Evolutionary conservation across 208 protist species (phyloP), one percentile per base, ranked within the genome.

Genomic region (Leishmania martiniquensis): DNA sequence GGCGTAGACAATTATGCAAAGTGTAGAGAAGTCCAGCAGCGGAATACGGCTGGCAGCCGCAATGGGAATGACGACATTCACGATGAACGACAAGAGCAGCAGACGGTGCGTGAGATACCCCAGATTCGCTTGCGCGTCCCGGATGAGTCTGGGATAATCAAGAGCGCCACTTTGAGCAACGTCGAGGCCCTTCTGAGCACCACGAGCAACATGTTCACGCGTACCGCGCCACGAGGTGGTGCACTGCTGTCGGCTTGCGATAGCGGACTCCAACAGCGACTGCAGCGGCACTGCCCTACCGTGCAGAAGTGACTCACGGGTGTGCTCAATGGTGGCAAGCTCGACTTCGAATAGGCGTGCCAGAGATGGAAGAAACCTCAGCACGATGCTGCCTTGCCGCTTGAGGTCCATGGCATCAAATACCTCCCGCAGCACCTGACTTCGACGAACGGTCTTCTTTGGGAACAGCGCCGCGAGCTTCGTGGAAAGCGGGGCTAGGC

Each of bases 381-480:
- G 72, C 49, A 71, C 45, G 67, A 96, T 79, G 3, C 75, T 37
- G 44, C 87, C 85, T 25, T 73, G 76, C 52, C 80, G 75, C 37
- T 91, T 83, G 10, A 91, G n/a, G 72, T 96, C 91, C 66, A 96
- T 76, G 15, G 85, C 42, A 29, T 87, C 76, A 75, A 96, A 96
- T 22, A 88, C 89, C 47, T 89, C 81, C 0, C 91, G 83, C 51
- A 96, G 74, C 15, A 93, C 81, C 12, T 73, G 77, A 57, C 78
- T 92, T 62, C 88, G 84, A 0, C 75, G 88, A 69, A 73, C 80
- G 37, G 77, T 71, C 34, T 73, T 70, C 75, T 67, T 83, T 32
- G 77, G 77, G 29, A 81, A 62, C 42, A 81, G 77, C 7, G 70
- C 44, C 0, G 70, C 44, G 37, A 81, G 77, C 39, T 76, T 81